These are phyloP conservation scores for Kwoniella bestiolae DNA, from an alignment of 768 basidiomycete genomes.

Conservation along the genomic window DNA sequence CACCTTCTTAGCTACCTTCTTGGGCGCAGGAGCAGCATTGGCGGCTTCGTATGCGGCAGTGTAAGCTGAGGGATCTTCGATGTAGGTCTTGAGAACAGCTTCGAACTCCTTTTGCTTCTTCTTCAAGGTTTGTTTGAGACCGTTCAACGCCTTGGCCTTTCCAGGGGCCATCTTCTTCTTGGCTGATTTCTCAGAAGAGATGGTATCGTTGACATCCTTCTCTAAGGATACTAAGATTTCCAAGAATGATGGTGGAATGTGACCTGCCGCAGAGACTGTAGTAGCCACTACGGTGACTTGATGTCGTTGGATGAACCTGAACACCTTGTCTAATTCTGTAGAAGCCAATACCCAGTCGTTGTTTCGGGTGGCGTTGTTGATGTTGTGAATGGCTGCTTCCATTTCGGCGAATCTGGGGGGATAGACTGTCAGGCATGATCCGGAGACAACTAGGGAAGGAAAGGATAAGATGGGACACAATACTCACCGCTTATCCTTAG, in stretches of 20 bases:
- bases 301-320: conserved; percentile 84
- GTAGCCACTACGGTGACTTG: conserved; percentile 73
- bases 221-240: conserved; percentile 66
- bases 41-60: conserved; percentile 69
- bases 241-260: conserved; percentile 65
- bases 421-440: neutral
- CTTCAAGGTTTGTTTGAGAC: conserved; percentile 97
- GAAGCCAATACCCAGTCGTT: conserved; percentile 89
- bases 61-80: conserved; percentile 87
- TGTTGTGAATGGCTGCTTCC: conserved; percentile 84
- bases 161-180: conserved; percentile 94
- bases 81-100: conserved; percentile 74
- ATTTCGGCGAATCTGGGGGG: conserved; percentile 74
- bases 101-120: conserved; percentile 90
- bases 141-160: conserved; percentile 90
- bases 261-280: conserved; percentile 80
- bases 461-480: too few relatives aligned
- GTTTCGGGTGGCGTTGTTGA: conserved; percentile 89
- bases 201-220: conserved; percentile 69
- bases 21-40: conserved; percentile 55
- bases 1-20: conserved; percentile 58
- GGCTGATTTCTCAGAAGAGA: conserved; percentile 85
- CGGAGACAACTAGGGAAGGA: neutral
- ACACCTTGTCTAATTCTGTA: conserved; percentile 92
- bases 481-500: conserved; percentile 75